Base-by-base conservation (phyloP, 192 early-diverging fungal genomes). In the Podila epicladia region DNA sequence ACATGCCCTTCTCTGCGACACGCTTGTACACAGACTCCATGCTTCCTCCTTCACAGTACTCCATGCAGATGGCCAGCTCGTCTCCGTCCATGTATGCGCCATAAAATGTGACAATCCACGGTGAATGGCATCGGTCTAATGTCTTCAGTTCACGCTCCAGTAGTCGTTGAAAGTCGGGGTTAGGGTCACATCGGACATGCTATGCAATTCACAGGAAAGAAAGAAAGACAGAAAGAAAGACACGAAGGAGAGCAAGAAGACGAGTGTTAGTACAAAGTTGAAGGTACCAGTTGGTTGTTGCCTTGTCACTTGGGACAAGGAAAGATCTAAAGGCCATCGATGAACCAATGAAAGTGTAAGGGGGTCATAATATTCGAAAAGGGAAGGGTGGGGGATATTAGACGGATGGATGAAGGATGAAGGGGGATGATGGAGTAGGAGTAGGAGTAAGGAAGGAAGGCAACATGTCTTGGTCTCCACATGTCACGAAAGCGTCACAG, bases 21-120 rank as follows among this genome's bases (percentile, higher is more conserved):
- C 89, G 84, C 84, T 95, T 95, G 82, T 97, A 98, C 13, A 99
- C 94, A 48, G 89, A 86, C 71, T 99, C 96, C 45, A 99, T 88
- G 60, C 95, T 97, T 26, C 98, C 97, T 13, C 92, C 90, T 75
- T 95, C 93, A 86, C 97, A 97, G 77, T 94, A 98, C 86, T 99
- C 98, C 94, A 99, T 98, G 82, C 95, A 97, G 53, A 99, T 95
- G 5, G 93, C 95, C 7, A 99, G 85, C 59, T 92, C 91, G 65
- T 89, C 93, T 24, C 94, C 94, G 57, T 94, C 89, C 57, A 94
- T 86, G 70, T 93, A 98, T 11, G 97, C 95, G 51, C 98, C 98
- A 73, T 94, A 99, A 73, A 93, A 99, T 26, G 94, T 92, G 0
- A 99, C 97, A 66, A 99, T 97, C 76, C 95, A 94, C 22, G 94